phyloP scores from a whole-genome alignment of 2,329 filamentous ascomycete genomes.

The Erysiphe pulchra region DNA sequence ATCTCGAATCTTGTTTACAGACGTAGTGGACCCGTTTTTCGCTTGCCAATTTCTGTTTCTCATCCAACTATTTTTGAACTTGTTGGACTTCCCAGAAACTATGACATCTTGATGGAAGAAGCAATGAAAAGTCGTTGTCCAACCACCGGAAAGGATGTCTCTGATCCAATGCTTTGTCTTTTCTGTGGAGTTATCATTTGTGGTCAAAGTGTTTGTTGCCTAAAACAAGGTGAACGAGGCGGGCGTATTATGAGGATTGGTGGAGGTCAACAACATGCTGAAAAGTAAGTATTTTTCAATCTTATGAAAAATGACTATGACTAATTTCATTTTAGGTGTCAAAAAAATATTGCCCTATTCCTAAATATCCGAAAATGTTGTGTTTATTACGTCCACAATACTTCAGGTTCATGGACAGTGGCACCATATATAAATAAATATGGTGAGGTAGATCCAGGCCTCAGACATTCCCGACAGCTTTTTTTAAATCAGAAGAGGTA shows the following conservation, averaged over 20 bases:
- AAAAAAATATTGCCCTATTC: slow-evolving; percentile 73
- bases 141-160: slow-evolving; percentile 72
- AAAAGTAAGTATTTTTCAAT: slow-evolving; percentile 32
- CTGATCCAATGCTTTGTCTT: slow-evolving; percentile 74
- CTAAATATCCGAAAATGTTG: slow-evolving; percentile 94
- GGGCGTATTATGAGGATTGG: slow-evolving; percentile 25
- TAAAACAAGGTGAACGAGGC: slow-evolving; percentile 23
- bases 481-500: slow-evolving; percentile 88
- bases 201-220: slow-evolving; percentile 78
- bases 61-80: slow-evolving; percentile 90
- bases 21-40: neutral
- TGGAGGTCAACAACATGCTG: slow-evolving; percentile 75
- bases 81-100: slow-evolving; percentile 74
- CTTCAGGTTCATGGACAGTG: slow-evolving; percentile 58
- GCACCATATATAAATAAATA: slow-evolving; percentile 92
- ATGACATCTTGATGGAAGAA: slow-evolving; percentile 78
- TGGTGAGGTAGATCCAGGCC: slow-evolving; percentile 79
- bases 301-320: slow-evolving; percentile 4
- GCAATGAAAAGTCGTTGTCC: slow-evolving; percentile 64
- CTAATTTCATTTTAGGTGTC: slow-evolving; percentile 34
- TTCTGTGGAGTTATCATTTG: slow-evolving; percentile 96
- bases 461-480: slow-evolving; percentile 67
- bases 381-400: slow-evolving; percentile 62
- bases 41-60: slow-evolving; percentile 20
- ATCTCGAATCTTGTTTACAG: slow-evolving; percentile 18